These are phyloP conservation scores for Lomentospora prolificans DNA, from an alignment of 2,329 filamentous ascomycete species.

Conservation along the genomic window DNA sequence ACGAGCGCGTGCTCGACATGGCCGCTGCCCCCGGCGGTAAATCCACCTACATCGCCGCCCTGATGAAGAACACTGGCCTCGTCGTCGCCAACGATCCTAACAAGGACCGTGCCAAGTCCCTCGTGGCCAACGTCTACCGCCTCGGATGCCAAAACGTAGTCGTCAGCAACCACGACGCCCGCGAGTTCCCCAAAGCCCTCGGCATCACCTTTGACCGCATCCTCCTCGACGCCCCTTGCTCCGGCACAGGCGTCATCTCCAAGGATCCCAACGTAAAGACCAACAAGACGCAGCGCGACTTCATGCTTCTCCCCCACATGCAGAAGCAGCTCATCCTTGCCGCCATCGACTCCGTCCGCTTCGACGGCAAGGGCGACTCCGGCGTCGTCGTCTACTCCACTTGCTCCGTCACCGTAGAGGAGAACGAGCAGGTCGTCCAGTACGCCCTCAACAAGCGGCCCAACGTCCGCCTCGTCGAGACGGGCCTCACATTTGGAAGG, in stretches of 20 bases:
- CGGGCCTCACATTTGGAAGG: constrained; percentile 79
- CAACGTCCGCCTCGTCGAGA: constrained; percentile 88
- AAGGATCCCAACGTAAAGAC: constrained; percentile 97
- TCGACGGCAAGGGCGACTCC: constrained; percentile 72
- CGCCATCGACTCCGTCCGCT: constrained; percentile 91
- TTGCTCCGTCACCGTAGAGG: constrained; percentile 87
- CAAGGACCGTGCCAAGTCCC: constrained; percentile 86
- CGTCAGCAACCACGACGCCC: constrained; percentile 90
- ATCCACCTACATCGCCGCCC: constrained; percentile 87
- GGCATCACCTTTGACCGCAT: constrained; percentile 86
- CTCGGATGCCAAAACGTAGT: constrained; percentile 88
- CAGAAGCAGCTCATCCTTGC: constrained; percentile 91
- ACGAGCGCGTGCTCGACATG: constrained; percentile 89
- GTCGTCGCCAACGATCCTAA: constrained; percentile 96
- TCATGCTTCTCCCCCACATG: constrained; percentile 82
- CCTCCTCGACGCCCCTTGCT: constrained; percentile 88
- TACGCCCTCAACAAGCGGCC: constrained; percentile 87
- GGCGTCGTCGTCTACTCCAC: constrained; percentile 96
- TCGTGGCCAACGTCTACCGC: constrained; percentile 96
- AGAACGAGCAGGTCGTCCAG: constrained; percentile 82
- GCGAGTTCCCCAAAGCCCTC: constrained; percentile 88
- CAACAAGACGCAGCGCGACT: constrained; percentile 94
- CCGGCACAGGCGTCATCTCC: constrained; percentile 91
- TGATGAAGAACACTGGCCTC: constrained; percentile 93
- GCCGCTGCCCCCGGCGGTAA: constrained; percentile 93